These are phyloP conservation scores for Creolimax fragrantissima DNA, from an alignment of 78 protist species.

Conservation along the genomic window DNA sequence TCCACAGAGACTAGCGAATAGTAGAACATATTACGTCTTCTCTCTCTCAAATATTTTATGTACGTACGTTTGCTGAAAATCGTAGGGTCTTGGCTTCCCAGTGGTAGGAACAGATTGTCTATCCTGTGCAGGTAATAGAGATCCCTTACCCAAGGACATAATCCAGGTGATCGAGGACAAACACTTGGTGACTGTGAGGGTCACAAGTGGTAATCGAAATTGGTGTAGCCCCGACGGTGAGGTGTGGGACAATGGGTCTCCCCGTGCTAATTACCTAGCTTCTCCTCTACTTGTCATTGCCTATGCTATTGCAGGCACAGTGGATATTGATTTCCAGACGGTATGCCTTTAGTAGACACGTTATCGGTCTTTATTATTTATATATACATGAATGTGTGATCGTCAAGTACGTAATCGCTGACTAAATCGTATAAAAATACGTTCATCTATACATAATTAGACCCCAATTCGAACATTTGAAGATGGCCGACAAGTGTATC, in stretches of 20 bases:
- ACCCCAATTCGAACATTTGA: not conserved
- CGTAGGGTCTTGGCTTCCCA: slow-evolving; percentile 34
- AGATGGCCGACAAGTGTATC: slow-evolving; percentile 44
- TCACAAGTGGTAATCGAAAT: slow-evolving; percentile 85
- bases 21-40: too few species aligned
- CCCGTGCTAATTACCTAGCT: slow-evolving; percentile 74
- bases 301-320: slow-evolving; percentile 80
- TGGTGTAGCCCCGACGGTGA: slow-evolving; percentile 60
- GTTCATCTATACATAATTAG: not conserved
- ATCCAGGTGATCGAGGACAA: slow-evolving; percentile 51
- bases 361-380: too few species aligned
- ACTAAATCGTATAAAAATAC: too few species aligned
- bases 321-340: slow-evolving; percentile 58
- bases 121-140: slow-evolving; percentile 77
- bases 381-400: too few species aligned
- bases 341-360: slow-evolving; percentile 40
- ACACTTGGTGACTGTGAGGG: slow-evolving; percentile 55
- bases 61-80: too few species aligned
- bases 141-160: slow-evolving; percentile 52
- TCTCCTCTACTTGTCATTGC: slow-evolving; percentile 82
- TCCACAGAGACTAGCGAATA: too few species aligned
- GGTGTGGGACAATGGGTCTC: slow-evolving; percentile 45
- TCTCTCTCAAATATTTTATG: too few species aligned
- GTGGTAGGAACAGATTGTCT: slow-evolving; percentile 78
- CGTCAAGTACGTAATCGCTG: too few species aligned